Evolutionary conservation across 768 basidiomycete genomes (phyloP), one percentile per base, ranked within the genome.

Genomic region (Hortiboletus flavorubellus): DNA sequence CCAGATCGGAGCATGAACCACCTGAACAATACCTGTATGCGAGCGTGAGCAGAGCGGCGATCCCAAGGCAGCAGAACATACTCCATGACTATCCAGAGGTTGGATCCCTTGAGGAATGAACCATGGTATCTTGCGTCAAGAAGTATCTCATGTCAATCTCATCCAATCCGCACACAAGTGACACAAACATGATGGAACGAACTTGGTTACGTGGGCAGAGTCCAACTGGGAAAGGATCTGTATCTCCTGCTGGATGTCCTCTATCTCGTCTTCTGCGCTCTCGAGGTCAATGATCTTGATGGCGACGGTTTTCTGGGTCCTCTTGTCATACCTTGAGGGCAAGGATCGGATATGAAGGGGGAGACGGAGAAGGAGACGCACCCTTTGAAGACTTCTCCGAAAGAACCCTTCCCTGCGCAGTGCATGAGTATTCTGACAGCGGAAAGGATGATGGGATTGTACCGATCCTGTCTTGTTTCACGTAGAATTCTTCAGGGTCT

Each of bases 241-340:
- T 53, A 99, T 98, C 73, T 99, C 97, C 71, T 97, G 93, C 65
- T 98, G 93, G 56, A 99, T 98, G 75, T 98, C 97, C 71, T 98
- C 97, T 68, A 98, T 98, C 77, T 99, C 97, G 68, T 99, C 97
- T 73, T 98, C 97, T 49, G 97, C 97, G 68, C 91, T 93, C 74
- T 99, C 97, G 33, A 99, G 83, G 77, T 98, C 95, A 70, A 99
- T 98, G 64, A 98, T 96, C 86, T 95, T 99, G 79, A 99, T 98
- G 43, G 97, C 97, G 26, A 99, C 97, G 1, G 96, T 94, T 77
- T 89, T 89, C 72, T 94, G 91, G 26, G 95, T 97, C 55, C 93
- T 82, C 69, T 93, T 93, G 75, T 98, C 95, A 66, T 91, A 98
- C 54, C 95, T 97, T n/a, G 62, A 7, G 21, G 26, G 46, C 30